Evolutionary conservation across 148 eudicot genomes (phyloP), one percentile per base, ranked within the genome.

Genomic region (Cornus florida): DNA sequence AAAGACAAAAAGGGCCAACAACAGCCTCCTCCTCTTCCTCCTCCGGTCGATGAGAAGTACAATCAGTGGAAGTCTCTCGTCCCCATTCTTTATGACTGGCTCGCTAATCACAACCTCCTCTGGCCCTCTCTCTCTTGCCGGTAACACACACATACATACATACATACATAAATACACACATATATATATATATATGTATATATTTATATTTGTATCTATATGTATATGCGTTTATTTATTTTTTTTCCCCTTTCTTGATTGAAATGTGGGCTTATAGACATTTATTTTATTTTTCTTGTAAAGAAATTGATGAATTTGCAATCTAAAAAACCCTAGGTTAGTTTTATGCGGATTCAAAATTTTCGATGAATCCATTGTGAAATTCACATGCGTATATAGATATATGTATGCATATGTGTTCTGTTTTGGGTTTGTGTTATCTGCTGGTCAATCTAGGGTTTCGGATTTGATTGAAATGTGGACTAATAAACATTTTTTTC

Each of bases 41-140:
- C 83, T n/a, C 50, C 81, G 5, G 81, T 66, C 4, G 91, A 88
- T 70, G 92, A 89, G 50, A 86, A 78, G 73, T 91, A 91, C 79
- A 41, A 76, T 2, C 78, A 85, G 75, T 91, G 91, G 89, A 87
- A 89, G 85, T 75, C 78, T 20, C 77, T 87, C 31, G 89, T 92
- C 48, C 93, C 96, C 14, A 88, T 92, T 46, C 91, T 94, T 75
- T 82, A 77, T 19, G 86, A 91, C 70, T 82, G 88, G 82, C 81
- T 88, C 23, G 86, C 91, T 38, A 87, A 85, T 77, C 92, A 91
- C 78, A 91, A 89, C 79, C 89, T 89, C 35, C 70, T 86, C 17
- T 91, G 92, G 92, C 94, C 94, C 39, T 91, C 94, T 75, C 94
- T 91, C 68, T 91, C 94, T 70, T 91, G 94, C 92, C 86, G 94